phyloP scores from a whole-genome alignment of 2,329 filamentous ascomycete genomes.

The Exophiala lecanii-corni region DNA sequence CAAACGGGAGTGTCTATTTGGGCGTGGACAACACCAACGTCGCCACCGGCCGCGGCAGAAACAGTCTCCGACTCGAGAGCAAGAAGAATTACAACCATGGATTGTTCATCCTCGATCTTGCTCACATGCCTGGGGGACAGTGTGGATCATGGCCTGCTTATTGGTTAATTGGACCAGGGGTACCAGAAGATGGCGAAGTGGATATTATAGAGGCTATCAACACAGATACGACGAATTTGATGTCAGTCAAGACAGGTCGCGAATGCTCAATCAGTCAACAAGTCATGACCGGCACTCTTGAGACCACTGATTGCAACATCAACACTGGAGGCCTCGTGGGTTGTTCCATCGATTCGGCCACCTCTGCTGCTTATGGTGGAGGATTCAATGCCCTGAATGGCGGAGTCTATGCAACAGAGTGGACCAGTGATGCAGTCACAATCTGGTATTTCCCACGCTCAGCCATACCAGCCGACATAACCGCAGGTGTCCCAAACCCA shows the following conservation, averaged over 20 bases:
- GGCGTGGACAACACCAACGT: conserved; percentile 61
- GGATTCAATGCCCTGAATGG: conserved; percentile 49
- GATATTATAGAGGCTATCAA: conserved; percentile 8
- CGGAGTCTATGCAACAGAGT: conserved; percentile 69
- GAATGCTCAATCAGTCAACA: conserved; percentile 1
- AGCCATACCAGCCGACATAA: conserved; percentile 42
- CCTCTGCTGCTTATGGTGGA: conserved; percentile 48
- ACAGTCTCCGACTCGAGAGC: conserved; percentile 69
- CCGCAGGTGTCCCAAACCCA: conserved; percentile 33
- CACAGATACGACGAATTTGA: not conserved
- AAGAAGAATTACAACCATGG: conserved; percentile 55
- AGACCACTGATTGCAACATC: conserved; percentile 56
- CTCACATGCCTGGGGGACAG: conserved; percentile 66
- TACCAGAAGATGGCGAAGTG: conserved; percentile 5
- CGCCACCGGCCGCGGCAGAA: conserved; percentile 56
- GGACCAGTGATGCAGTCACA: conserved; percentile 65
- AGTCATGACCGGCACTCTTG: conserved; percentile 39
- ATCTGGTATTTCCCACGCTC: conserved; percentile 62
- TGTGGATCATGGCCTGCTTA: conserved; percentile 70
- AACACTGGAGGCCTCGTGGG: conserved; percentile 47
- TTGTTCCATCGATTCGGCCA: conserved; percentile 52
- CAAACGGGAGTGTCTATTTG: conserved; percentile 57
- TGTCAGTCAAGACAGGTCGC: conserved; percentile 1
- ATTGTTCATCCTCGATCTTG: conserved; percentile 66
- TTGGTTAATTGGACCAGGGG: conserved; percentile 34